These are phyloP conservation scores for Solanum pimpinellifolium DNA, from an alignment of 257 asterid species.

Conservation along the genomic window DNA sequence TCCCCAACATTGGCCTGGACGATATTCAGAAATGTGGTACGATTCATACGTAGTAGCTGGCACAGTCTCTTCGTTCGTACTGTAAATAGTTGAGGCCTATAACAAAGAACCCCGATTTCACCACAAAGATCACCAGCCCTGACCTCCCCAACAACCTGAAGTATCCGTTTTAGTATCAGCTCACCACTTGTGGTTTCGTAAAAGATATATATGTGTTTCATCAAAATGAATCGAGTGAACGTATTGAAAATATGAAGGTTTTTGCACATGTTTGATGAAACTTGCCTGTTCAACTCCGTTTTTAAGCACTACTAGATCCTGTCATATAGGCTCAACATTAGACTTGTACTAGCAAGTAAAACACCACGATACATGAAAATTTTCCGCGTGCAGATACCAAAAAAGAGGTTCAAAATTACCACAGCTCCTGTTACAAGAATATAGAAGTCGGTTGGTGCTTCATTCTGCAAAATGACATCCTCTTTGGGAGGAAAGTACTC, in stretches of 20 bases:
- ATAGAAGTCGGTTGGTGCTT: conserved; percentile 42
- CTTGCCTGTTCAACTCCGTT: conserved; percentile 62
- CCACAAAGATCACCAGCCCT: conserved; percentile 76
- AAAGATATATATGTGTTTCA: neutral
- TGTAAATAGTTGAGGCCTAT: conserved; percentile 80
- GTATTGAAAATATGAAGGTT: neutral
- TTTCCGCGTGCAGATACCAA: neutral
- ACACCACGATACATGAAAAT: neutral
- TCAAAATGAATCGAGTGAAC: neutral
- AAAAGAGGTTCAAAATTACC: conserved; percentile 9
- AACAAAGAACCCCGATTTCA: conserved; percentile 88
- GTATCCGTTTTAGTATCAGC: neutral
- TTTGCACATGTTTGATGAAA: neutral
- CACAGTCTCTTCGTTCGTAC: conserved; percentile 71
- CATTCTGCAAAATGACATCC: conserved; percentile 37
- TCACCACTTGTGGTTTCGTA: neutral
- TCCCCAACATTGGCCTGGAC: conserved; percentile 87
- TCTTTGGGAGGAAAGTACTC: conserved; percentile 43
- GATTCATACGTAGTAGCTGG: conserved; percentile 68
- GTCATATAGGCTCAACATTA: conserved; percentile 2
- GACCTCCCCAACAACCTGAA: conserved; percentile 75
- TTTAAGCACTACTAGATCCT: conserved; percentile 27
- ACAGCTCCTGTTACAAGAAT: conserved; percentile 39
- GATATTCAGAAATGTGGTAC: conserved; percentile 65
- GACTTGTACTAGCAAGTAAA: neutral